Evolutionary conservation across 106 monocot genomes (phyloP).

Genomic region (Allium sativum): DNA sequence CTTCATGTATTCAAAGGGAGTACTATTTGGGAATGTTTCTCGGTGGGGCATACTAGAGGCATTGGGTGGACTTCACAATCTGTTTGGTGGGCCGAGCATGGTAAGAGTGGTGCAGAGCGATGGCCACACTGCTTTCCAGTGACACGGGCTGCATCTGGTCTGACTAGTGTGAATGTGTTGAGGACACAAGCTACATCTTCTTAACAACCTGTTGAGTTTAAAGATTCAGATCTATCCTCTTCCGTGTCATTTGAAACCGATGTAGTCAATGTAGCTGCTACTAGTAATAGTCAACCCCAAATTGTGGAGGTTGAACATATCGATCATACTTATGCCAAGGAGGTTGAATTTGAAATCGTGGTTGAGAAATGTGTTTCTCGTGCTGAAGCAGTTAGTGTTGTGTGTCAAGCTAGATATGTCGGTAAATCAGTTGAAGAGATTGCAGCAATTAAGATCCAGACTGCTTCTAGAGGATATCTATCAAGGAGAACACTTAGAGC

Average conservation of each 20-base stretch:
- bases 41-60: too few species aligned
- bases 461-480: slow-evolving; percentile 58
- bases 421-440: slow-evolving; percentile 35
- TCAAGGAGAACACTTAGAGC: slow-evolving; percentile 72
- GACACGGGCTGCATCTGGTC: too few species aligned
- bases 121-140: too few species aligned
- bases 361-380: slow-evolving; percentile 32
- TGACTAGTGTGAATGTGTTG: too few species aligned
- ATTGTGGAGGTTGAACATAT: slow-evolving; percentile 18
- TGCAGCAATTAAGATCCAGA: slow-evolving; percentile 71
- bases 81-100: too few species aligned
- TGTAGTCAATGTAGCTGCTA: slow-evolving; percentile 13
- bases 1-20: too few species aligned
- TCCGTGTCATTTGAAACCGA: slow-evolving; percentile 13
- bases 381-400: slow-evolving; percentile 29
- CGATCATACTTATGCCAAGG: slow-evolving; percentile 34
- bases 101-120: too few species aligned
- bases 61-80: too few species aligned
- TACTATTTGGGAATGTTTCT: too few species aligned
- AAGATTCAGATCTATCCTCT: slow-evolving; percentile 19
- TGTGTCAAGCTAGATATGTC: slow-evolving; percentile 5
- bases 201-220: too few species aligned
- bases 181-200: too few species aligned
- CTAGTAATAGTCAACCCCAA: slow-evolving; percentile 4
- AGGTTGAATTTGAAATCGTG: slow-evolving; percentile 32